These are phyloP conservation scores for Dryas drummondii DNA, from an alignment of 306 rosid species.

Conservation along the genomic window DNA sequence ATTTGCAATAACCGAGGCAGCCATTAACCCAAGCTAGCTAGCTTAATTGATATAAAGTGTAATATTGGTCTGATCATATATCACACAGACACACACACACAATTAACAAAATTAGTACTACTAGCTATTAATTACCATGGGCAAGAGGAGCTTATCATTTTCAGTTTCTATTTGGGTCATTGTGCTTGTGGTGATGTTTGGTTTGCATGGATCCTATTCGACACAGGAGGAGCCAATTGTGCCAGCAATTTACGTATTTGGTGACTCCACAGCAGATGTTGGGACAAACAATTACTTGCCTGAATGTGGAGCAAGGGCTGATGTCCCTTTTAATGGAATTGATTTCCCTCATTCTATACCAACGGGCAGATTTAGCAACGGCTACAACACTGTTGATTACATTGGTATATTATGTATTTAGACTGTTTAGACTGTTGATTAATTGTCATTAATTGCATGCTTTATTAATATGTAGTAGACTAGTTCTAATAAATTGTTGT, in stretches of 20 bases:
- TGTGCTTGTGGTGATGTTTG: not conserved
- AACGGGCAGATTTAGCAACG: slow-evolving; percentile 31
- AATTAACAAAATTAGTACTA: not conserved
- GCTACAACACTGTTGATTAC: slow-evolving; percentile 23
- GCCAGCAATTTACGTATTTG: slow-evolving; percentile 23
- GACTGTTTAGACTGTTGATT: too few relatives aligned
- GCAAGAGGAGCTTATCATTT: too few relatives aligned
- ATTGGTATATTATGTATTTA: not conserved
- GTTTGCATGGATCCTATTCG: not conserved
- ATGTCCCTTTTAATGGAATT: slow-evolving; percentile 11
- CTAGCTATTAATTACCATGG: not conserved
- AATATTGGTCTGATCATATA: not conserved
- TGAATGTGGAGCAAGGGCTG: slow-evolving; percentile 6
- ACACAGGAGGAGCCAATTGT: not conserved
- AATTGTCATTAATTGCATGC: too few relatives aligned
- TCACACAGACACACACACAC: not conserved
- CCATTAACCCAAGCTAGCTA: too few relatives aligned
- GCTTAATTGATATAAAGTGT: not conserved
- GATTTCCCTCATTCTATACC: slow-evolving; percentile 23
- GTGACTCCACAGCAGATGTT: slow-evolving; percentile 31
- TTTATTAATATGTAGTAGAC: too few relatives aligned
- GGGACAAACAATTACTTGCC: slow-evolving; percentile 25
- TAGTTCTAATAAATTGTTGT: not conserved
- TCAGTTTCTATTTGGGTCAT: not conserved
- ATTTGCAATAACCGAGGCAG: not conserved